phyloP scores from a whole-genome alignment of 768 basidiomycete species.

The Lentinula lateritia region DNA sequence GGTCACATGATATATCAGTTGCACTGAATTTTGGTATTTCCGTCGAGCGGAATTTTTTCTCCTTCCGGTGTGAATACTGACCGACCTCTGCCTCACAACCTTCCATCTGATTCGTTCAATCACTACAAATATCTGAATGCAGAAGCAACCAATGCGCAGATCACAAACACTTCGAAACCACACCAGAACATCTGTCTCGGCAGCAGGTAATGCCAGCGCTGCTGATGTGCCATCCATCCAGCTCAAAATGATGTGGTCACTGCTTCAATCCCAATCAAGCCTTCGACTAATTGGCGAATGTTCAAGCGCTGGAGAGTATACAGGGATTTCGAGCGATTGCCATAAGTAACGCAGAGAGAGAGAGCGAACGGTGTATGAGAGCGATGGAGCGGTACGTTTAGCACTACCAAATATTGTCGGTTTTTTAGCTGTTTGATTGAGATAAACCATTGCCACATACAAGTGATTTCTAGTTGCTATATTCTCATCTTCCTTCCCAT shows the following conservation, averaged over 20 bases:
- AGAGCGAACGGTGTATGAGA: constrained; percentile 76
- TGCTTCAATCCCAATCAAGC: constrained; percentile 52
- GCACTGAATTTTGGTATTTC: no score
- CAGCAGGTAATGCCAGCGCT: constrained; percentile 10
- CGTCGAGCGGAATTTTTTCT: no score
- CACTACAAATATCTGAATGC: no score
- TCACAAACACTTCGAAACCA: constrained; percentile 60
- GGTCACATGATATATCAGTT: no score
- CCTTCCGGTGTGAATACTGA: no score
- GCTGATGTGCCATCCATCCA: constrained; percentile 49
- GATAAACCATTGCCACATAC: no score
- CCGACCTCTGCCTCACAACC: neutral
- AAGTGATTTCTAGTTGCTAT: no score
- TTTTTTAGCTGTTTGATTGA: no score
- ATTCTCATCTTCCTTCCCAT: no score
- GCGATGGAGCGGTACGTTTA: constrained; percentile 61
- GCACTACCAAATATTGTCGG: no score
- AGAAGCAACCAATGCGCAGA: constrained; percentile 33
- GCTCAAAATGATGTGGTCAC: constrained; percentile 60
- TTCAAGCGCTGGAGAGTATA: constrained; percentile 67
- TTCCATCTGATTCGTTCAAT: neutral
- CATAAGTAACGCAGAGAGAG: constrained; percentile 80
- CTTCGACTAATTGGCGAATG: constrained; percentile 57
- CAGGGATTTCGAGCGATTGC: constrained; percentile 67
- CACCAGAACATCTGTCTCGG: constrained; percentile 35